Evolutionary conservation across 495 filamentous ascomycete species (phyloP).

Genomic region (Neurospora africana): DNA sequence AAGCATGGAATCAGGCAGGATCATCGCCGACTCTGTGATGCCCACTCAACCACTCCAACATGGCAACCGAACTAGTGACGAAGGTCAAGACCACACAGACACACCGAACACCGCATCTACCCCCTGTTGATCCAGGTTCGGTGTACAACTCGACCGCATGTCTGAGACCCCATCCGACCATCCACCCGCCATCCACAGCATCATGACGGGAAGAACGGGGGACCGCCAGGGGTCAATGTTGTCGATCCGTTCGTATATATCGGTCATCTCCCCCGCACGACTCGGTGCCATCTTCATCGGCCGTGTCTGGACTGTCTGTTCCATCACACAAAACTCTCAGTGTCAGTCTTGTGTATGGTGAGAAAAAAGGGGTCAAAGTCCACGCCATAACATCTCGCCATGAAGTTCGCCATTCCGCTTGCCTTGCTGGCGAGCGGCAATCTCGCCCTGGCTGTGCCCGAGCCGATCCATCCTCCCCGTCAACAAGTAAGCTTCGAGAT

Average conservation of each 20-base stretch:
- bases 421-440: constrained; percentile 10
- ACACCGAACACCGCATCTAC: not conserved
- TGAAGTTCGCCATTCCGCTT: constrained; percentile 13
- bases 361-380: not conserved
- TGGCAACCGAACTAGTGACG: not conserved
- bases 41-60: not conserved
- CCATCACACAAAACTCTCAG: constrained; percentile 1
- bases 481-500: constrained; percentile 6
- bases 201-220: not conserved
- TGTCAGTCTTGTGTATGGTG: not conserved
- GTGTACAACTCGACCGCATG: not conserved
- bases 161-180: not conserved
- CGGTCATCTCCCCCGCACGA: not conserved
- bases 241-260: not conserved
- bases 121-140: not conserved
- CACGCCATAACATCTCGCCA: not conserved
- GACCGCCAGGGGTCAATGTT: not conserved
- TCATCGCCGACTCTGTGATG: not conserved
- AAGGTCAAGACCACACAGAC: not conserved
- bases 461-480: not conserved
- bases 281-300: not conserved
- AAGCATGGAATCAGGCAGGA: not conserved
- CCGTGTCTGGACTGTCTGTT: not conserved
- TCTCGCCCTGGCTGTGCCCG: constrained; percentile 8
- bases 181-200: not conserved